phyloP scores from a whole-genome alignment of 805 yeast genomes.

The Nakazawaea anatomiae region DNA sequence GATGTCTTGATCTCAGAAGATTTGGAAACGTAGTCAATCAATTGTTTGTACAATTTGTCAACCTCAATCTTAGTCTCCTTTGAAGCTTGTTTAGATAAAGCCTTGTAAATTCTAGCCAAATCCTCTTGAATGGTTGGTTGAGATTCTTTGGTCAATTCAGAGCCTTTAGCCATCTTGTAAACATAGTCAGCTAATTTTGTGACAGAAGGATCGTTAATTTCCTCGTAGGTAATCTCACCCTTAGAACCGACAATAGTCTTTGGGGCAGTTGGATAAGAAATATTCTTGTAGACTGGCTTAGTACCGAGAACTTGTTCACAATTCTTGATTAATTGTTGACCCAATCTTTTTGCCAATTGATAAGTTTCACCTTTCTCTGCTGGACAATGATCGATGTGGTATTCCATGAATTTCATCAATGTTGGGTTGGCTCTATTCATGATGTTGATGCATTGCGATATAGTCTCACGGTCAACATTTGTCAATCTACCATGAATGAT shows the following conservation, averaged over 20 bases:
- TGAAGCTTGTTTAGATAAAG: constrained; percentile 71
- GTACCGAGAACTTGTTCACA: constrained; percentile 75
- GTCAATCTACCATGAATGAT: constrained; percentile 91
- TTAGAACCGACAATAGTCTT: constrained; percentile 80
- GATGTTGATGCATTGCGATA: constrained; percentile 91
- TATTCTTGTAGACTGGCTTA: constrained; percentile 94
- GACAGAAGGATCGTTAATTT: constrained; percentile 82
- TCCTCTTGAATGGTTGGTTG: constrained; percentile 84
- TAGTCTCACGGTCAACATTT: constrained; percentile 92
- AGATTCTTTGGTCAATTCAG: constrained; percentile 62
- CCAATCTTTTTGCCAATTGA: constrained; percentile 81
- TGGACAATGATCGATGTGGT: constrained; percentile 79
- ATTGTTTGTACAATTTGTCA: constrained; percentile 64
- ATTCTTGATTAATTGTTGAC: constrained; percentile 91
- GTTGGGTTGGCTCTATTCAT: constrained; percentile 97
- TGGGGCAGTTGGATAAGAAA: constrained; percentile 92
- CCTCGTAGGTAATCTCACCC: constrained; percentile 83
- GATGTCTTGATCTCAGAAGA: constrained; percentile 67
- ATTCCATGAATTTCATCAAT: constrained; percentile 94
- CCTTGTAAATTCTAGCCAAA: constrained; percentile 74
- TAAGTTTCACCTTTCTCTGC: constrained; percentile 88
- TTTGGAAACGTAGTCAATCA: constrained; percentile 62
- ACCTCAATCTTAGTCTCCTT: constrained; percentile 64
- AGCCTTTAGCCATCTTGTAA: constrained; percentile 94
- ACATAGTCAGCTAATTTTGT: constrained; percentile 95